A percentile compares a stretch with the other conserved stretches of the same genome.
These are phyloP conservation scores for Hypoxylon sp. DNA, from an alignment of 2,329 filamentous ascomycete genomes.

Conservation along the genomic window DNA sequence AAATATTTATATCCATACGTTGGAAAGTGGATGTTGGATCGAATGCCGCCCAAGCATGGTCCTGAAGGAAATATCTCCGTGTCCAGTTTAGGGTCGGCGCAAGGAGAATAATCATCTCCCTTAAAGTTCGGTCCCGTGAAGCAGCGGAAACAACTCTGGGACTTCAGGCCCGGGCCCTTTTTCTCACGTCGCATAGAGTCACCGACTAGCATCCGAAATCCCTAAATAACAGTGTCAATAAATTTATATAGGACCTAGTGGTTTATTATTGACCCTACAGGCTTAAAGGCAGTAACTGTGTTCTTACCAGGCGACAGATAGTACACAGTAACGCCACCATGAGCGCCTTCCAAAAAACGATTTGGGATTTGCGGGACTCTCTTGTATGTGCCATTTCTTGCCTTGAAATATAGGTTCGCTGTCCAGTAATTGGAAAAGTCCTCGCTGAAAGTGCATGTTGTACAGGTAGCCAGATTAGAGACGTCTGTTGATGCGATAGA, in stretches of 20 bases:
- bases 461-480: slow-evolving; percentile 56
- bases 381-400: slow-evolving; percentile 48
- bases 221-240: slow-evolving; percentile 60
- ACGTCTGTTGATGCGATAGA: slow-evolving; percentile 52
- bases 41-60: slow-evolving; percentile 63
- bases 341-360: slow-evolving; percentile 37
- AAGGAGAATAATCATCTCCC: slow-evolving; percentile 58
- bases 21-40: slow-evolving; percentile 68
- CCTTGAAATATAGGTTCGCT: slow-evolving; percentile 48
- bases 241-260: slow-evolving; percentile 49
- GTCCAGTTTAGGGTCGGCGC: slow-evolving; percentile 61
- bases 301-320: slow-evolving; percentile 55
- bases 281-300: slow-evolving; percentile 57
- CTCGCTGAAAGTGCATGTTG: slow-evolving; percentile 55
- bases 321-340: slow-evolving; percentile 58
- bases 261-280: slow-evolving; percentile 63
- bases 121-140: slow-evolving; percentile 58
- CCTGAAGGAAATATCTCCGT: slow-evolving; percentile 56
- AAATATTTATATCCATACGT: slow-evolving; percentile 47
- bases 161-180: slow-evolving; percentile 47
- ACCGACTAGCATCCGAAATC: slow-evolving; percentile 60
- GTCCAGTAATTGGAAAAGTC: slow-evolving; percentile 52
- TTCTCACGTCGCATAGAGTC: slow-evolving; percentile 54
- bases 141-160: slow-evolving; percentile 58
- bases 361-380: slow-evolving; percentile 56